phyloP scores from a whole-genome alignment of 192 early-diverging fungal species.

The Pecoramyces ruminantium region DNA sequence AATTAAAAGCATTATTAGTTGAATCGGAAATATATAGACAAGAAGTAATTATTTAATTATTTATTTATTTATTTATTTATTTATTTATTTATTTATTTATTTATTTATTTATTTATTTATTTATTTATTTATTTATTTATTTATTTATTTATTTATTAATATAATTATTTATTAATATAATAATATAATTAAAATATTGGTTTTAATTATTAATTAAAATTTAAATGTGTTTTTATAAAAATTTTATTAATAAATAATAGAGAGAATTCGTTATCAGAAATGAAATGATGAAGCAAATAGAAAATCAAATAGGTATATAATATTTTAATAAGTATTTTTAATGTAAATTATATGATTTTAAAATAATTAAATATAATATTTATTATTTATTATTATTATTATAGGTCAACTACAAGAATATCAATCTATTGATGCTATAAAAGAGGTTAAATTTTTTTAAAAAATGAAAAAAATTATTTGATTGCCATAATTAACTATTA shows the following conservation, averaged over 20 bases:
- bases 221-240: too few relatives aligned
- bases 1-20: neutral
- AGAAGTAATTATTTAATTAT: neutral
- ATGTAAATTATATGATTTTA: too few relatives aligned
- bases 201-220: too few relatives aligned
- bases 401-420: neutral
- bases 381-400: too few relatives aligned
- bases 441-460: too few relatives aligned
- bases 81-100: neutral
- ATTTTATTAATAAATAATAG: neutral
- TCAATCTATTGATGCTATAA: neutral
- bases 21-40: neutral
- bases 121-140: neutral
- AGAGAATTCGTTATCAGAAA: neutral
- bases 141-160: too few relatives aligned
- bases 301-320: neutral
- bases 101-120: neutral
- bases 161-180: too few relatives aligned
- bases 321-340: too few relatives aligned
- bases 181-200: too few relatives aligned
- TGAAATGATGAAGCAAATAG: neutral
- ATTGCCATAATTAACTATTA: too few relatives aligned
- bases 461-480: too few relatives aligned
- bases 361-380: too few relatives aligned
- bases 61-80: neutral